Conservation (phyloP, 1,284 basidiomycete genomes). For the Ceratobasidium sp. region DNA sequence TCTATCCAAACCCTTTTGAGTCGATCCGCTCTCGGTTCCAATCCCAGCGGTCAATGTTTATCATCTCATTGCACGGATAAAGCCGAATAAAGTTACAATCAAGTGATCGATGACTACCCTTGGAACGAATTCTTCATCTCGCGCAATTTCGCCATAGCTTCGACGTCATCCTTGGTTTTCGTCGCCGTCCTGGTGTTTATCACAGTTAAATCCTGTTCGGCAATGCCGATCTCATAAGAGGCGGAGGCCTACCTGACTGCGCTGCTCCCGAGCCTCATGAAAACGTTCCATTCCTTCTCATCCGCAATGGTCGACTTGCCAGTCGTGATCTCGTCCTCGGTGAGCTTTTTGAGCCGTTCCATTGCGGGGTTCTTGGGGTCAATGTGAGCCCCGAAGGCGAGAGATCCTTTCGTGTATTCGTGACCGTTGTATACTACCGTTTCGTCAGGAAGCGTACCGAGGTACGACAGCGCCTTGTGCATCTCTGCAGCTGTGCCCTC, state of each 20-base stretch:
- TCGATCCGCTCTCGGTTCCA: too few species aligned
- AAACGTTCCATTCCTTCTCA: slow-evolving; percentile 89
- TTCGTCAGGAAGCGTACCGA: slow-evolving; percentile 81
- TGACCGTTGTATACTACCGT: slow-evolving; percentile 93
- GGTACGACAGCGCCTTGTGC: slow-evolving; percentile 81
- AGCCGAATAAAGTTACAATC: background rate
- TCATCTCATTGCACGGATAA: too few species aligned
- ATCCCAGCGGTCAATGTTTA: too few species aligned
- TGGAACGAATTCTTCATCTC: slow-evolving; percentile 87
- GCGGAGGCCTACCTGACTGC: slow-evolving; percentile 67
- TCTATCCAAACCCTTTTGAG: too few species aligned
- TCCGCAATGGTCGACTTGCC: slow-evolving; percentile 87
- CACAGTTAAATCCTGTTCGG: slow-evolving; percentile 27
- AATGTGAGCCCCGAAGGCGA: slow-evolving; percentile 69
- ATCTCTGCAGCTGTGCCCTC: slow-evolving; percentile 92
- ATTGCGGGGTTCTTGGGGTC: slow-evolving; percentile 76
- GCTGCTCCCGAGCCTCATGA: slow-evolving; percentile 77
- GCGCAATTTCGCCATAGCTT: slow-evolving; percentile 80
- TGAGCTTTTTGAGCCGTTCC: slow-evolving; percentile 67
- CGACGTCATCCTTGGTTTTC: slow-evolving; percentile 62
- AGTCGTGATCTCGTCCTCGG: slow-evolving; percentile 68
- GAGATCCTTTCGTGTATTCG: slow-evolving; percentile 85
- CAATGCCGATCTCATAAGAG: background rate
- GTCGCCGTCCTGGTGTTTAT: slow-evolving; percentile 62
- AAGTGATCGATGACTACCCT: slow-evolving; percentile 56